Percentiles rank a stretch among this genome's conserved stretches.
Conservation (phyloP, 371 early-diverging fungal species). For the Sporodiniella umbellata region DNA sequence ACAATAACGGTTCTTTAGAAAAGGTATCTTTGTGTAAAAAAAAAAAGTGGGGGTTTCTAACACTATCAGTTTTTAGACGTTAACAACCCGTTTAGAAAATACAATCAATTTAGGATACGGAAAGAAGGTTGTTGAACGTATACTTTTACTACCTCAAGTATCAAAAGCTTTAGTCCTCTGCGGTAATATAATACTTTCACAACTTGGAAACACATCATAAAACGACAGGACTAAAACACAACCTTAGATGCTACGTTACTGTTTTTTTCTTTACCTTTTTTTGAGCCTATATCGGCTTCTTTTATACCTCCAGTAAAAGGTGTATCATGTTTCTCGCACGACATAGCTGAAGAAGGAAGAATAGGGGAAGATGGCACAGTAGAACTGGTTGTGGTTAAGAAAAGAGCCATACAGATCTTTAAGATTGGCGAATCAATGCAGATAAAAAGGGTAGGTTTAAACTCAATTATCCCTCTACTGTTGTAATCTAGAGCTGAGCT, state of each 20-base stretch:
- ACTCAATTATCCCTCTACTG: neutral
- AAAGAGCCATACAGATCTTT: conserved; percentile 57
- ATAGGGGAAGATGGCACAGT: conserved; percentile 61
- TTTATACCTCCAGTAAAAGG: conserved; percentile 61
- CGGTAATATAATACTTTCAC: conserved; percentile 57
- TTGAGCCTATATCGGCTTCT: conserved; percentile 51
- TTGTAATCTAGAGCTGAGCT: neutral
- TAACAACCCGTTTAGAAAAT: conserved; percentile 43
- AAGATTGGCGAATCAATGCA: conserved; percentile 48
- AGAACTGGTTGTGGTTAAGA: conserved; percentile 62
- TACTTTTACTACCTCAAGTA: conserved; percentile 68
- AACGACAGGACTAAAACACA: neutral
- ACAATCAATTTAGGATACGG: conserved; percentile 61
- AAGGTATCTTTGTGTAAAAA: conserved; percentile 24
- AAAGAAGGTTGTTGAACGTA: conserved; percentile 61
- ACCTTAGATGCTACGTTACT: conserved; percentile 56
- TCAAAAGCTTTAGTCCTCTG: conserved; percentile 68
- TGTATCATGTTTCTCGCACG: conserved; percentile 63
- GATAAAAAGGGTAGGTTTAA: conserved; percentile 55
- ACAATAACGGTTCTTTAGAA: conserved; percentile 12
- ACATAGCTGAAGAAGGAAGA: conserved; percentile 52
- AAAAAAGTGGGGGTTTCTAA: neutral
- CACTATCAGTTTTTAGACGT: conserved; percentile 20
- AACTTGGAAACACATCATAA: neutral
- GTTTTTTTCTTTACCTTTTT: conserved; percentile 64